Conservation (phyloP, 2,329 filamentous ascomycete species). For the Sporothrix sp. region DNA sequence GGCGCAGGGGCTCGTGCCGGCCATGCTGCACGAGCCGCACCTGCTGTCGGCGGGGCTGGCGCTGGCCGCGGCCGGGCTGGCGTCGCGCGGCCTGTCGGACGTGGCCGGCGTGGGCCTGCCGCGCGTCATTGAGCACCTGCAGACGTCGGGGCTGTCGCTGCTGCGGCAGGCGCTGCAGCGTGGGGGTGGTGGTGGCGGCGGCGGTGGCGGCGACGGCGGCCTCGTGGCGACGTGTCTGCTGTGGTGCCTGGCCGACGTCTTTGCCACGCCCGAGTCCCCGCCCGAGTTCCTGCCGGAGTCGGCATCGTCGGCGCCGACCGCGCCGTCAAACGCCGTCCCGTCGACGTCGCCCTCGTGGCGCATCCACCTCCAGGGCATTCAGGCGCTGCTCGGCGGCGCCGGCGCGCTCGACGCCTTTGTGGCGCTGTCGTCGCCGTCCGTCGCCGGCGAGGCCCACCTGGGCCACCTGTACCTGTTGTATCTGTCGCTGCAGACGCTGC, state of each 20-base stretch:
- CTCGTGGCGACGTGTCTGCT: conserved; percentile 12
- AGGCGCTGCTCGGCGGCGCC: conserved; percentile 12
- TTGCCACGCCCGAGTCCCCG: conserved; percentile 2
- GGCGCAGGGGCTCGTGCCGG: conserved; percentile 7
- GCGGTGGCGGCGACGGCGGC: background rate
- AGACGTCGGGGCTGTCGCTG: conserved; percentile 8
- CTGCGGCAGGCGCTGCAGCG: conserved; percentile 9
- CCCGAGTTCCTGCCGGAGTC: background rate
- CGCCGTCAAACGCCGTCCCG: background rate
- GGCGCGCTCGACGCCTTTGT: conserved; percentile 2
- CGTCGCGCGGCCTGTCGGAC: conserved; percentile 10
- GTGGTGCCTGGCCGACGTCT: conserved; percentile 14
- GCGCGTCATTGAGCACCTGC: conserved; percentile 12
- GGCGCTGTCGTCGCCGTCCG: conserved; percentile 2
- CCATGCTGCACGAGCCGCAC: conserved; percentile 10
- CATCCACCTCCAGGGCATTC: conserved; percentile 13
- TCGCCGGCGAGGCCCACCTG: too few species aligned
- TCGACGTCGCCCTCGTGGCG: conserved; percentile 8
- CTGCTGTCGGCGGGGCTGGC: conserved; percentile 13
- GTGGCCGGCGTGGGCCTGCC: conserved; percentile 5
- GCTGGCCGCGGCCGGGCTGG: conserved; percentile 5
- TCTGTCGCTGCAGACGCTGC: conserved; percentile 9
- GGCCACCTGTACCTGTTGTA: conserved; percentile 12
- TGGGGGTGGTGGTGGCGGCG: background rate
- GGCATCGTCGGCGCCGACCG: background rate